Evolutionary conservation across 2,329 filamentous ascomycete genomes (phyloP), one percentile per base, ranked within the genome.

Genomic region (Aspergillus sp.): DNA sequence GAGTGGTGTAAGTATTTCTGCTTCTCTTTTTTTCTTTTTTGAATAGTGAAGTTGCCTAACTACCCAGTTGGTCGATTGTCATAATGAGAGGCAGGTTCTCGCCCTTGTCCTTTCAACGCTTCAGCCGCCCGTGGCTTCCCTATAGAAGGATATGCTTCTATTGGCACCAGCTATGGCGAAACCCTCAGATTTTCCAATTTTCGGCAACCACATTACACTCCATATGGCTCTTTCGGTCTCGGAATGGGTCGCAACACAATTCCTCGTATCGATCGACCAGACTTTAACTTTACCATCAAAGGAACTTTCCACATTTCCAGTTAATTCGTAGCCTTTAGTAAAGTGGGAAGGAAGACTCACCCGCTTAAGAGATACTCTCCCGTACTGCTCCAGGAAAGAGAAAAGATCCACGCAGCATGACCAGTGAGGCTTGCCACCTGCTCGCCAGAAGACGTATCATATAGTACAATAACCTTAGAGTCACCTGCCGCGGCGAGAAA

Each of bases 231-330:
- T 90, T 62, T 93, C 93, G 6, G 90, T 92, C 78, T 98, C 93
- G 57, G 89, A 93, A 72, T 96, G 91, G 9, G 95, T 99, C 12
- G 93, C 92, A 45, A 99, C 95, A 71, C 95, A 98, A 4, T 83
- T 82, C 56, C 86, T 84, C 35, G 87, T 85, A 67, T 96, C 92
- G 58, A 97, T 85, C 31, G 91, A 93, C 95, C 95, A 99, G 31
- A 98, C 90, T 76, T 96, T 97, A 60, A 90, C 91, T 75, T 96
- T 97, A 39, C 95, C 93, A 70, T 98, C 93, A 73, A 96, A 91
- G 1, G 90, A 87, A 48, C 83, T 85, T 11, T 57, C 23, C 5
- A 45, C 33, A 31, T 4, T 17, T n/a, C 56, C 41, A 59, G 57
- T 59, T 45, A 62, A 57, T 14, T 35, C 15, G 17, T n/a, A 15